Conservation (phyloP, 2,329 filamentous ascomycete genomes). For the Diaporthe destruens region DNA sequence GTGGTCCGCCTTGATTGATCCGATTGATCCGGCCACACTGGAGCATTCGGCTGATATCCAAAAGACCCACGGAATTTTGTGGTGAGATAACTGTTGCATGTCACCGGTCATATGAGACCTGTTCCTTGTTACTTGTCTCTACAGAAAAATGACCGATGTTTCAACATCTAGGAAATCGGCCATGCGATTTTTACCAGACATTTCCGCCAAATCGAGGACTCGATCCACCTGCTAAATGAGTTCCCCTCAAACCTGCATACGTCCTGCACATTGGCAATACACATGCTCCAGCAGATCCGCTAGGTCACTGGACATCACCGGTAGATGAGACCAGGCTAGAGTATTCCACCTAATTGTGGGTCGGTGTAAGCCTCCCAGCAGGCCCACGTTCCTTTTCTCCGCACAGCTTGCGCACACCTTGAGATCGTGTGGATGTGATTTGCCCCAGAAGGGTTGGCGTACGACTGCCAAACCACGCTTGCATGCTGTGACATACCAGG, state of each 20-base stretch:
- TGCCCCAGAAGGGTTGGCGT: neutral
- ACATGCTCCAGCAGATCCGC: constrained; percentile 17
- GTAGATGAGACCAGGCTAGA: constrained; percentile 8
- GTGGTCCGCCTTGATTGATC: neutral
- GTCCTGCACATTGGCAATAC: neutral
- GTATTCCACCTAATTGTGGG: neutral
- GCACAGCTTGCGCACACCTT: constrained; percentile 13
- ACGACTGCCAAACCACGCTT: constrained; percentile 22
- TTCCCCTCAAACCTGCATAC: neutral
- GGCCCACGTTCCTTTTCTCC: constrained; percentile 15
- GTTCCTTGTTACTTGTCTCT: neutral
- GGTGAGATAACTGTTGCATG: neutral
- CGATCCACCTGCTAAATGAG: neutral
- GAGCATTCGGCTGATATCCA: neutral
- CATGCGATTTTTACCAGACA: neutral
- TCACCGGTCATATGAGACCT: neutral
- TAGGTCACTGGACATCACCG: constrained; percentile 21
- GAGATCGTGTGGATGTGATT: constrained; percentile 13
- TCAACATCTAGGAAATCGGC: neutral
- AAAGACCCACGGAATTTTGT: neutral
- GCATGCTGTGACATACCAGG: constrained; percentile 13
- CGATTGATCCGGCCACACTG: neutral
- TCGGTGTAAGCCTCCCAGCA: neutral
- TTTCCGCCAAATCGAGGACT: neutral
- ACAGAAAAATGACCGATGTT: neutral